Percentiles rank a stretch among this genome's conserved stretches.
Evolutionary conservation across 345 rosid genomes (phyloP).

Genomic region (Citrus sp.): DNA sequence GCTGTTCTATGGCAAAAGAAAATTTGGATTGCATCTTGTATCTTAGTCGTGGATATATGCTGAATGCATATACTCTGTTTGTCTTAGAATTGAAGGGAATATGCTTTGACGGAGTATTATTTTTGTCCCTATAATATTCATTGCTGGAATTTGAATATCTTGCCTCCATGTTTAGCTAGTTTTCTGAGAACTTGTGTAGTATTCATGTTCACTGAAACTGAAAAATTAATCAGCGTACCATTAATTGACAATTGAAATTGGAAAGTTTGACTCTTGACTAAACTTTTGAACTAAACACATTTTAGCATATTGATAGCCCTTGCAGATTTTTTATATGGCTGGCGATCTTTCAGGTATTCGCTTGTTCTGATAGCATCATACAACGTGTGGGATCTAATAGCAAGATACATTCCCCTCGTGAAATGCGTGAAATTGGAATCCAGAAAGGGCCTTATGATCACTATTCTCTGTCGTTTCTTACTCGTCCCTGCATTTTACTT

Average conservation of each 20-base stretch:
- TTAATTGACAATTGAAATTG: no score
- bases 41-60: neutral
- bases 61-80: neutral
- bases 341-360: constrained; percentile 48
- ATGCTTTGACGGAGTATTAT: neutral
- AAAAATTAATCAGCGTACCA: neutral
- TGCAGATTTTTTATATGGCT: neutral
- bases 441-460: constrained; percentile 51
- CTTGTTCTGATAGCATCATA: constrained; percentile 67
- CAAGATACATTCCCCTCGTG: constrained; percentile 62
- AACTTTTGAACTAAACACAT: no score
- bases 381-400: constrained; percentile 64
- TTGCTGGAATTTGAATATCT: neutral
- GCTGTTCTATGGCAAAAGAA: neutral
- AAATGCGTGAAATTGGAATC: constrained; percentile 60
- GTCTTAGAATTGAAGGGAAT: neutral
- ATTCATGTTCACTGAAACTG: neutral
- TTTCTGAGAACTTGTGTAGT: no score
- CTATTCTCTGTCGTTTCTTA: constrained; percentile 51
- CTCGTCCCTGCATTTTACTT: constrained; percentile 84
- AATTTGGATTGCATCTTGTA: neutral
- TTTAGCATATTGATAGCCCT: neutral
- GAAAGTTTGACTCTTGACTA: no score
- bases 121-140: neutral
- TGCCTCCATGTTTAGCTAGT: neutral